phyloP scores from a whole-genome alignment of 2,329 filamentous ascomycete genomes.

The Stagonosporopsis tanaceti region DNA sequence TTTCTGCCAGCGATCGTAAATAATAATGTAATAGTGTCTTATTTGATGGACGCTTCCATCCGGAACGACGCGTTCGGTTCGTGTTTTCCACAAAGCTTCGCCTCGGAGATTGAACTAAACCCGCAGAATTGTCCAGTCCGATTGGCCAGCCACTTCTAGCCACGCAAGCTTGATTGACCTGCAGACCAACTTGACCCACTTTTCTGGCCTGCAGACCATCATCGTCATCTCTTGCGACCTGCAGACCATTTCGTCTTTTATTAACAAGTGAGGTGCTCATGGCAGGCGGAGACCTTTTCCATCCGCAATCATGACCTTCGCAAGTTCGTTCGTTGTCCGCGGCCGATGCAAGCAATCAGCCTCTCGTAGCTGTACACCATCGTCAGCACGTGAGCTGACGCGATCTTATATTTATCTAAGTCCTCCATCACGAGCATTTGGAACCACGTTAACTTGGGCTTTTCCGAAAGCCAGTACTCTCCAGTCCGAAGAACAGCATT shows the following conservation, averaged over 20 bases:
- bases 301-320: background rate
- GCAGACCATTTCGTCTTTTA: background rate
- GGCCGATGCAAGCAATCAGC: slow-evolving; percentile 7
- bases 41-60: background rate
- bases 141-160: slow-evolving; percentile 2
- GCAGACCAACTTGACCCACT: slow-evolving; percentile 10
- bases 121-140: background rate
- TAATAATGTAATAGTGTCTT: background rate
- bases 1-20: background rate
- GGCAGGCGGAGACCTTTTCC: background rate
- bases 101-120: slow-evolving; percentile 4
- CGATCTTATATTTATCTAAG: background rate
- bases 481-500: background rate
- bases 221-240: slow-evolving; percentile 4
- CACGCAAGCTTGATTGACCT: slow-evolving; percentile 11
- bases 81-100: background rate
- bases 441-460: too few relatives aligned
- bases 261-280: background rate
- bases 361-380: background rate
- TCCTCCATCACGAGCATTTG: background rate
- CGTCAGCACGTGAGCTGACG: slow-evolving; percentile 4
- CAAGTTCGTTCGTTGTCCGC: background rate
- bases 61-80: background rate
- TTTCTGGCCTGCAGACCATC: slow-evolving; percentile 12
- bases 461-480: background rate